phyloP scores from a whole-genome alignment of 2,329 filamentous ascomycete genomes.

The Xylaria sp. region DNA sequence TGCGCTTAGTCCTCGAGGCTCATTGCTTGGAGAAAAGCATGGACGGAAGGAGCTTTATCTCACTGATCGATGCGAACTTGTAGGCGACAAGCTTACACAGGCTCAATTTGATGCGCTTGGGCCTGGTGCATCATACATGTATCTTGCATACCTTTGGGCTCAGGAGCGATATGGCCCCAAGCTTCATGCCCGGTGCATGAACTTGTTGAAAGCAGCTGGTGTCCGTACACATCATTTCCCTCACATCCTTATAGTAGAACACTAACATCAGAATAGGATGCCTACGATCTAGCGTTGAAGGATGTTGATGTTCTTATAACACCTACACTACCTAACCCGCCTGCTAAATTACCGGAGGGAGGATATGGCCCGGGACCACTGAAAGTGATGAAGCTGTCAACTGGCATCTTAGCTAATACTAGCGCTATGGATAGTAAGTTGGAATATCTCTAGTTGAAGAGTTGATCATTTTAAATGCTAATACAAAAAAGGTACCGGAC shows the following conservation, averaged over 20 bases:
- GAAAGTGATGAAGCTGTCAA: conserved; percentile 34
- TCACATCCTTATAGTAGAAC: not conserved
- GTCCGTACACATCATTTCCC: conserved; percentile 23
- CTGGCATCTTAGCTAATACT: conserved; percentile 43
- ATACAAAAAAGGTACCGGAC: conserved; percentile 41
- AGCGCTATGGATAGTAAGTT: conserved; percentile 44
- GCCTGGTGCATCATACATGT: conserved; percentile 43
- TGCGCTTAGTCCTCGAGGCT: conserved; percentile 28
- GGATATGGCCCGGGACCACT: conserved; percentile 35
- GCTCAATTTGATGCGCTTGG: conserved; percentile 47
- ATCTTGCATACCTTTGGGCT: conserved; percentile 43
- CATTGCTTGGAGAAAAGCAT: conserved; percentile 40
- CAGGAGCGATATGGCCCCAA: conserved; percentile 44
- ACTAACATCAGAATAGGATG: conserved; percentile 37
- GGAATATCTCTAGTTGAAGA: not conserved
- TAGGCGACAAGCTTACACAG: conserved; percentile 43
- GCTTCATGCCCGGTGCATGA: conserved; percentile 43
- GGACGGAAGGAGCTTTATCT: conserved; percentile 45
- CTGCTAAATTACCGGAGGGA: conserved; percentile 37
- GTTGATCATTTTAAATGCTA: not conserved
- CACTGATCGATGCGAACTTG: conserved; percentile 42
- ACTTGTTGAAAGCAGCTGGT: conserved; percentile 41
- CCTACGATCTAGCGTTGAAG: conserved; percentile 44
- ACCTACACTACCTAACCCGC: conserved; percentile 44
- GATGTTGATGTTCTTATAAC: conserved; percentile 47